A percentile compares a stretch with the other conserved stretches of the same genome.
Evolutionary conservation across 2,329 filamentous ascomycete genomes (phyloP).

Genomic region (Tricladium varicosporioides): DNA sequence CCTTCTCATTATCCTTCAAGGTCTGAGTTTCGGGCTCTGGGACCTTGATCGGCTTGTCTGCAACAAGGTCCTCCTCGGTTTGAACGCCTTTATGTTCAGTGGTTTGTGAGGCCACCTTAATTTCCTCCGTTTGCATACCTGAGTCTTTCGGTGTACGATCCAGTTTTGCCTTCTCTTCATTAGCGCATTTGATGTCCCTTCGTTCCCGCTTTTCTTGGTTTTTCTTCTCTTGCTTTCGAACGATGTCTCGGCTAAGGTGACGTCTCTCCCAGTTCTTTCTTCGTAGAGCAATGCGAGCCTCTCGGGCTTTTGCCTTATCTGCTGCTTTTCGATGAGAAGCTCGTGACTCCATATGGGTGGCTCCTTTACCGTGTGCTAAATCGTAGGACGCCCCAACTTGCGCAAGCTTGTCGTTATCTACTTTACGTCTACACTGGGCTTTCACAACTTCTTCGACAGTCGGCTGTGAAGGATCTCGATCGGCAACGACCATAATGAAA

Average conservation of each 20-base stretch:
- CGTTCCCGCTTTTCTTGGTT: constrained; percentile 39
- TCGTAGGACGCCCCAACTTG: constrained; percentile 59
- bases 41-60: background rate
- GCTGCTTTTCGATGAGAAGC: constrained; percentile 38
- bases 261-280: constrained; percentile 50
- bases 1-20: constrained; percentile 24
- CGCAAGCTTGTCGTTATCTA: constrained; percentile 57
- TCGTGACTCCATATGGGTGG: constrained; percentile 49
- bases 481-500: constrained; percentile 53
- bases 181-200: constrained; percentile 40
- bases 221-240: constrained; percentile 40
- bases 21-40: background rate
- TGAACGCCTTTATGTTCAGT: constrained; percentile 27
- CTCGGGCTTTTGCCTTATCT: constrained; percentile 28
- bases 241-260: constrained; percentile 38
- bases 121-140: constrained; percentile 27
- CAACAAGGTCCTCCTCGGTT: constrained; percentile 21
- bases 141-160: constrained; percentile 34
- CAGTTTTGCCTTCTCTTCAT: constrained; percentile 39
- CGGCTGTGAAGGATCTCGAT: constrained; percentile 41
- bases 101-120: constrained; percentile 9
- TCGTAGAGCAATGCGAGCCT: constrained; percentile 45
- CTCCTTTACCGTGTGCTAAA: constrained; percentile 57
- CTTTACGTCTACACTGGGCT: constrained; percentile 45
- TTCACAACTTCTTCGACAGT: constrained; percentile 58